Evolutionary conservation across 495 filamentous ascomycete genomes (phyloP), one percentile per base, ranked within the genome.

Genomic region (Coniosporium apollinis): DNA sequence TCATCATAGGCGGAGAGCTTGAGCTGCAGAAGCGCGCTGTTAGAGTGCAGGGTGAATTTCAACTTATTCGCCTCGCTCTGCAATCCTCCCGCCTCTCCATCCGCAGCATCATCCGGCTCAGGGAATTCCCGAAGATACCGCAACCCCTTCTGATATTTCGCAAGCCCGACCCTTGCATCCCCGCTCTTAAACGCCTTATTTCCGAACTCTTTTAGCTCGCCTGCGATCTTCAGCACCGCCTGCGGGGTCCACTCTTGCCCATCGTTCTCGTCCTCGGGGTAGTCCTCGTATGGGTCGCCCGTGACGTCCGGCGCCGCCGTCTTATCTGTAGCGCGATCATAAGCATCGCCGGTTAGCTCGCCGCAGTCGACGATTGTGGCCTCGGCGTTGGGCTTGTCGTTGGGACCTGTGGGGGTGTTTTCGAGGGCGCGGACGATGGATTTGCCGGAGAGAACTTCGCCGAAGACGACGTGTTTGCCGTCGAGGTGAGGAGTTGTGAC

Each of bases 141-240:
- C 36, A 99, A 58, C n/a, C 72, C 86, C 62, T 99, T 99, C 58
- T 92, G 80, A 62, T 99, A 99, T 64, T 99, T 99, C 28, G 80
- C 80, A 17, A 96, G 63, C 8, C 76, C 87, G 16, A 80, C 61
- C 22, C 60, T 51, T 21, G 78, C 50, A 46, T 94, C 67, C 17
- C 70, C 69, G 13, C 52, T 58, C 67, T 94, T 94, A 70, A 94
- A 96, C 0, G 85, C 86, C 44, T 69, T 70, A 62, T 92, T 94
- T 34, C 87, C 87, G 46, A 79, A 87, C 14, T 78, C 81, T 62
- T 97, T 97, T 46, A 93, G 70, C 44, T 81, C 79, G n/a, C 66
- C 60, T 2, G 82, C 83, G 44, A 99, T 83, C 54, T 77, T 70
- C 37, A 78, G 65, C 30, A 87, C 70, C 42, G 78, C 65, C 22